phyloP scores from a whole-genome alignment of 768 basidiomycete genomes.

The Termitomyces titanicus region DNA sequence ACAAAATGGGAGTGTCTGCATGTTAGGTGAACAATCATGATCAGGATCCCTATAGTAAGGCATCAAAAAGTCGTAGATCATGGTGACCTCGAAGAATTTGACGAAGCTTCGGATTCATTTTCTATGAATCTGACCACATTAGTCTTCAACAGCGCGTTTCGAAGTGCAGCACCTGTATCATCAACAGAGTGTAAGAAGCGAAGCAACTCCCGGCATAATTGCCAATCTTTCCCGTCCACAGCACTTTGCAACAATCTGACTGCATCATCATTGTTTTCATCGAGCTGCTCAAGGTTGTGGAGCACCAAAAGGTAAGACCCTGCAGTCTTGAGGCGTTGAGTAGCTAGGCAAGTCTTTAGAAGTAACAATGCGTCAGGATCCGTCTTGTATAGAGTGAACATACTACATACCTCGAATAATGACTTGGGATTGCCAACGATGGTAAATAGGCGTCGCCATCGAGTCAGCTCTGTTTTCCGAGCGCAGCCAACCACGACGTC shows the following conservation, averaged over 20 bases:
- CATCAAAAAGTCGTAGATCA: not conserved
- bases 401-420: constrained; percentile 74
- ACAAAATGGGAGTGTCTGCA: not conserved
- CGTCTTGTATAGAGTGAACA: not conserved
- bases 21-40: not conserved
- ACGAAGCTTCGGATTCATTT: constrained; percentile 8
- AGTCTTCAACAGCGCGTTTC: constrained; percentile 46
- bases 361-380: not conserved
- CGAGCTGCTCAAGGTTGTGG: constrained; percentile 88
- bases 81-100: constrained; percentile 1
- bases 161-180: constrained; percentile 72
- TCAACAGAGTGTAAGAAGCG: constrained; percentile 93
- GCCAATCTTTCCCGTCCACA: constrained; percentile 77
- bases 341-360: constrained; percentile 65
- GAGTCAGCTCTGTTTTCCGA: constrained; percentile 89
- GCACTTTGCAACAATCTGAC: constrained; percentile 77
- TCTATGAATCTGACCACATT: constrained; percentile 17
- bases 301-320: constrained; percentile 91
- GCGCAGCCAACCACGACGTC: constrained; percentile 97
- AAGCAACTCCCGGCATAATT: constrained; percentile 86
- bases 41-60: not conserved
- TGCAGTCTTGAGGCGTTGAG: constrained; percentile 79
- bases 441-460: constrained; percentile 87
- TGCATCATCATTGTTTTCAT: constrained; percentile 76
- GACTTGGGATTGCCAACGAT: constrained; percentile 87